phyloP scores from a whole-genome alignment of 495 filamentous ascomycete genomes.

The Aspergillus cristatus region DNA sequence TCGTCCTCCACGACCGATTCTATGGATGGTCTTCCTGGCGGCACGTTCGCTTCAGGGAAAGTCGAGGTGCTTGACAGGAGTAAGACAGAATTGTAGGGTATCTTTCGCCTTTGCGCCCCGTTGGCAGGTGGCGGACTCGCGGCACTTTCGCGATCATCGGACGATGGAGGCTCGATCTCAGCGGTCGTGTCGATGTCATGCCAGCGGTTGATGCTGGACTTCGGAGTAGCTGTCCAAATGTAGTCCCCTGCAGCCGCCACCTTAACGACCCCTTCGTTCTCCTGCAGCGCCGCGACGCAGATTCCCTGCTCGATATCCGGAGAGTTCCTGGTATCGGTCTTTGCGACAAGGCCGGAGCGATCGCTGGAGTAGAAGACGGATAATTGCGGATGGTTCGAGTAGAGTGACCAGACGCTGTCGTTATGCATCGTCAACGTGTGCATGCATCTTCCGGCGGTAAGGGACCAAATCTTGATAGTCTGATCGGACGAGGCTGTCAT shows the following conservation, averaged over 20 bases:
- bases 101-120: constrained; percentile 43
- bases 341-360: constrained; percentile 81
- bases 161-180: constrained; percentile 45
- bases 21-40: constrained; percentile 40
- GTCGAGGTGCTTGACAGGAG: constrained; percentile 75
- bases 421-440: constrained; percentile 98
- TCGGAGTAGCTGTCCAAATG: constrained; percentile 91
- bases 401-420: constrained; percentile 94
- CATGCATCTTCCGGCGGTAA: constrained; percentile 90
- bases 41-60: constrained; percentile 47
- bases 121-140: constrained; percentile 6
- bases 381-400: constrained; percentile 76
- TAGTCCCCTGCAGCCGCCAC: constrained; percentile 69
- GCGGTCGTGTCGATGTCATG: constrained; percentile 69
- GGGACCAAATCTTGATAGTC: constrained; percentile 95
- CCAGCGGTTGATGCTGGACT: constrained; percentile 95
- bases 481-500: constrained; percentile 94
- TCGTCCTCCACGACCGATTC: constrained; percentile 53
- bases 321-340: constrained; percentile 75
- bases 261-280: constrained; percentile 82
- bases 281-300: constrained; percentile 79
- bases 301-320: constrained; percentile 82
- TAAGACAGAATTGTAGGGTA: constrained; percentile 66
- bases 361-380: constrained; percentile 92
- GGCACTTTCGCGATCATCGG: constrained; percentile 38